Conservation (phyloP, 2,329 filamentous ascomycete genomes). For the Knufia fluminis region DNA sequence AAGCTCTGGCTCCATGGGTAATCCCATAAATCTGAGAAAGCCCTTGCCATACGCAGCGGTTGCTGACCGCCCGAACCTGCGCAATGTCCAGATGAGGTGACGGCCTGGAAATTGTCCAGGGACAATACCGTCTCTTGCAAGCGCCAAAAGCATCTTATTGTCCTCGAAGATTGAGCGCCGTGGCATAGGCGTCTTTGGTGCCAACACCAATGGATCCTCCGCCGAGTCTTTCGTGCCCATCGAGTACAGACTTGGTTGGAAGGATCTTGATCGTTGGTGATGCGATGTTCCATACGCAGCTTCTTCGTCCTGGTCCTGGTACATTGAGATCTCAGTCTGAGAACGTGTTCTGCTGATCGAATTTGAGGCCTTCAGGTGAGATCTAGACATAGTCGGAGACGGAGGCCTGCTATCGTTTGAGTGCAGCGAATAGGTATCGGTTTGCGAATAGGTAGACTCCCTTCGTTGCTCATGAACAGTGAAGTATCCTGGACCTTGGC, state of each 20-base stretch:
- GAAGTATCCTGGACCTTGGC: constrained; percentile 26
- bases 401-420: constrained; percentile 29
- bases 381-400: constrained; percentile 31
- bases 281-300: constrained; percentile 20
- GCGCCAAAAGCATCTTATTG: constrained; percentile 33
- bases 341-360: constrained; percentile 35
- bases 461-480: constrained; percentile 31
- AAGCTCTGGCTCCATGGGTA: constrained; percentile 17
- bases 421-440: constrained; percentile 34
- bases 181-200: constrained; percentile 28
- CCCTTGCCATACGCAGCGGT: constrained; percentile 40
- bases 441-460: constrained; percentile 34
- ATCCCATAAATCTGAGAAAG: constrained; percentile 39
- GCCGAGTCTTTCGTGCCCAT: constrained; percentile 36
- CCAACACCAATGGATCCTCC: constrained; percentile 35
- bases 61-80: constrained; percentile 39
- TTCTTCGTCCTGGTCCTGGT: constrained; percentile 25
- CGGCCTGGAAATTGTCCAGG: constrained; percentile 38
- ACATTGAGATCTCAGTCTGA: constrained; percentile 31
- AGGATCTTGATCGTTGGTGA: constrained; percentile 31
- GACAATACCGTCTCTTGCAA: constrained; percentile 36
- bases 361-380: constrained; percentile 36
- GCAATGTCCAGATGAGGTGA: constrained; percentile 38
- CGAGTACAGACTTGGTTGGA: constrained; percentile 38
- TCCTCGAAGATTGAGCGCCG: constrained; percentile 39